phyloP scores from a whole-genome alignment of 208 protist species.

The Trypanosoma avium region DNA sequence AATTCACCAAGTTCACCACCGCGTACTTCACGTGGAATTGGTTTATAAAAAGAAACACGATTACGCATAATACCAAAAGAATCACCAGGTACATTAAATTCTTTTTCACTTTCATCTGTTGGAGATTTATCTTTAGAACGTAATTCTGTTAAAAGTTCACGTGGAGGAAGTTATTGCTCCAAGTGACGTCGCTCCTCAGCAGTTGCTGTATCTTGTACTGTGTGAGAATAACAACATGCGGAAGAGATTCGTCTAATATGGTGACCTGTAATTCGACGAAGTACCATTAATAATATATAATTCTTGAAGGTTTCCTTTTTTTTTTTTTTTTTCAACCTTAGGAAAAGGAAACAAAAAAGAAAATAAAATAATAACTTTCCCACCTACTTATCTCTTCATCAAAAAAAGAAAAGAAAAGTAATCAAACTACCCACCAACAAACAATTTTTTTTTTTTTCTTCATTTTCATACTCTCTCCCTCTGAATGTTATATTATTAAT shows the following conservation, averaged over 20 bases:
- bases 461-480: too few relatives aligned
- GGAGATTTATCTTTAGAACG: conserved; percentile 39
- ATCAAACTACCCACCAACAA: not conserved
- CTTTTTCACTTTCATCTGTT: conserved; percentile 38
- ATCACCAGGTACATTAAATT: conserved; percentile 72
- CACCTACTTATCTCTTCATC: too few relatives aligned
- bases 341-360: conserved; percentile 10
- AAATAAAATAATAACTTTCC: conserved; percentile 9
- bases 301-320: not conserved
- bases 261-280: conserved; percentile 3
- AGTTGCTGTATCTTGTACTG: conserved; percentile 25
- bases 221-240: not conserved
- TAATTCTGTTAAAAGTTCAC: conserved; percentile 57
- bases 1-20: conserved; percentile 51
- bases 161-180: conserved; percentile 70
- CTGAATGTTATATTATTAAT: too few relatives aligned
- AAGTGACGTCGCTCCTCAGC: conserved; percentile 64
- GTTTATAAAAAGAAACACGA: conserved; percentile 78
- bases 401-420: conserved; percentile 11
- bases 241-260: not conserved
- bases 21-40: conserved; percentile 42
- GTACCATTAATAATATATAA: not conserved
- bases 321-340: not conserved
- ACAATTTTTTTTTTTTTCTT: too few relatives aligned
- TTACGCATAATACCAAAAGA: conserved; percentile 90